Percentiles rank a stretch among this genome's conserved stretches.
Conservation (phyloP, 768 basidiomycete genomes). For the Filobasidium wieringae region DNA sequence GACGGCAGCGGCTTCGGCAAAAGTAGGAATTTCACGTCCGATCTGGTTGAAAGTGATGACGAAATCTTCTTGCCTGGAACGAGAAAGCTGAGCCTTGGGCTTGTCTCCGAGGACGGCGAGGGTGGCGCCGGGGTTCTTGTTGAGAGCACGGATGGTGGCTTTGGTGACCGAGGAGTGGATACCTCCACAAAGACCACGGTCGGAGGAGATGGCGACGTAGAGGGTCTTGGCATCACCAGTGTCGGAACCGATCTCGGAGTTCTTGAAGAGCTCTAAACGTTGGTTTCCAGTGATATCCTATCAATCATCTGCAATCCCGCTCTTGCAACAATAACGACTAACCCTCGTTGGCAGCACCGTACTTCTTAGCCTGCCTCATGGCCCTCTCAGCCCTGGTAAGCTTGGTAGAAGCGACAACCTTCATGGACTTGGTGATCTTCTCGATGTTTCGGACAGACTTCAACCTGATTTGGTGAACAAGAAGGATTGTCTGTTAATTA, state of each 20-base stretch:
- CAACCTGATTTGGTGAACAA: no score
- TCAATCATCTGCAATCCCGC: not conserved
- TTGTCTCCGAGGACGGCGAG: slow-evolving; percentile 93
- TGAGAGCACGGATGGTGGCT: slow-evolving; percentile 62
- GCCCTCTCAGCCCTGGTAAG: slow-evolving; percentile 89
- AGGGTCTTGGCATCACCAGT: slow-evolving; percentile 56
- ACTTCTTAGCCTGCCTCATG: slow-evolving; percentile 80
- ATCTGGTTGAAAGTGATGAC: slow-evolving; percentile 91
- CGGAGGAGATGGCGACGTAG: slow-evolving; percentile 88
- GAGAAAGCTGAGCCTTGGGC: slow-evolving; percentile 79
- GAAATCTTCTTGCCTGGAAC: slow-evolving; percentile 54
- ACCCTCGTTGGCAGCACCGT: slow-evolving; percentile 87
- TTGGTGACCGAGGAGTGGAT: slow-evolving; percentile 96
- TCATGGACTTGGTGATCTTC: slow-evolving; percentile 99
- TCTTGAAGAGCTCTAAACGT: slow-evolving; percentile 68
- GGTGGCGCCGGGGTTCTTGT: slow-evolving; percentile 46
- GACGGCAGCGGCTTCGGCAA: slow-evolving; percentile 86
- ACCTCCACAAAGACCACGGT: slow-evolving; percentile 99
- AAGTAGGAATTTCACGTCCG: slow-evolving; percentile 92
- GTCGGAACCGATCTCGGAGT: slow-evolving; percentile 51
- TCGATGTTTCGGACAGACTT: slow-evolving; percentile 90
- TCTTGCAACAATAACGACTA: slow-evolving; percentile 26
- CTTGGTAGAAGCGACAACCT: slow-evolving; percentile 98
- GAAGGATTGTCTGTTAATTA: no score
- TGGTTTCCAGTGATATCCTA: not conserved